phyloP scores from a whole-genome alignment of 805 yeast species.

The Pichia cabralensis region DNA sequence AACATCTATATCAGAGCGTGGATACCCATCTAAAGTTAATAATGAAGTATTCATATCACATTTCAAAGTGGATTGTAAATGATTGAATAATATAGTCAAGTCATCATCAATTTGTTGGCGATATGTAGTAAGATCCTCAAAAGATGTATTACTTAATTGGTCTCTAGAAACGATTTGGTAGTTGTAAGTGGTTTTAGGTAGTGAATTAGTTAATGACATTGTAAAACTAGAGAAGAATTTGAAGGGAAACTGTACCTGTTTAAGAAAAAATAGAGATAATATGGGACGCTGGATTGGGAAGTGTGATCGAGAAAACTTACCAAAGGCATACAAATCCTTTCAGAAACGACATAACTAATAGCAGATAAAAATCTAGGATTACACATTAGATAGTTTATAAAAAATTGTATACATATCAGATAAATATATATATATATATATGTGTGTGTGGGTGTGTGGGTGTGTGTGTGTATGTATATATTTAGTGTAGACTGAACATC shows the following conservation, averaged over 20 bases:
- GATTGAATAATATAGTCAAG: slow-evolving; percentile 30
- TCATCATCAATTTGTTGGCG: slow-evolving; percentile 29
- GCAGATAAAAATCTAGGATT: too few relatives aligned
- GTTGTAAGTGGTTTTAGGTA: slow-evolving; percentile 2
- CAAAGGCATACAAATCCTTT: too few relatives aligned
- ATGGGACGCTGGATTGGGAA: too few relatives aligned
- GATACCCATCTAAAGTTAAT: slow-evolving; percentile 70
- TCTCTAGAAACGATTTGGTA: slow-evolving; percentile 1
- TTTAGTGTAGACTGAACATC: too few relatives aligned
- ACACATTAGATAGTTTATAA: too few relatives aligned
- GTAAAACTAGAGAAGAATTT: background rate
- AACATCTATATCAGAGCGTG: slow-evolving; percentile 76
- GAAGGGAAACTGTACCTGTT: background rate
- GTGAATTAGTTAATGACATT: slow-evolving; percentile 4
- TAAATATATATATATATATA: too few relatives aligned
- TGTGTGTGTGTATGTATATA: too few relatives aligned
- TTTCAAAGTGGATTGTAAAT: slow-evolving; percentile 24
- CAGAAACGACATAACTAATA: too few relatives aligned
- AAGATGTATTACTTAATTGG: slow-evolving; percentile 2
- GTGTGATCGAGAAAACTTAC: too few relatives aligned
- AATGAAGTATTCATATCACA: slow-evolving; percentile 55
- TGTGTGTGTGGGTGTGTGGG: too few relatives aligned
- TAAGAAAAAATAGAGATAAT: too few relatives aligned
- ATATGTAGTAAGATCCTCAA: slow-evolving; percentile 1
- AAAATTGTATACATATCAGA: too few relatives aligned